phyloP scores from a whole-genome alignment of 805 yeast genomes.

The Saccharomycopsis malanga region DNA sequence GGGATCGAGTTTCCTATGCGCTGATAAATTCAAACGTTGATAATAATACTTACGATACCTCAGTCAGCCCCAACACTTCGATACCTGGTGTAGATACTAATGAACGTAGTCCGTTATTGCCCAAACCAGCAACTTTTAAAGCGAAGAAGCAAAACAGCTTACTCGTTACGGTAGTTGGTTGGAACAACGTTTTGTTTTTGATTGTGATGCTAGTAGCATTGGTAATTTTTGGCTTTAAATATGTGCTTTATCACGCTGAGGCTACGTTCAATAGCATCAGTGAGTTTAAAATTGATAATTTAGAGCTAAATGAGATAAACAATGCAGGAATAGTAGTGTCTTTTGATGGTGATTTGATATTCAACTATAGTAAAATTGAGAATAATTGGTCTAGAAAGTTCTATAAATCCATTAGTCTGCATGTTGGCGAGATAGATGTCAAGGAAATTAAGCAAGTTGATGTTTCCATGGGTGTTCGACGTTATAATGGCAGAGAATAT shows the following conservation, averaged over 20 bases:
- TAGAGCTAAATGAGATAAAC: constrained; percentile 7
- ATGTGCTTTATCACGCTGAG: neutral
- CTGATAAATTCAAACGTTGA: too few species aligned
- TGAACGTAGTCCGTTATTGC: neutral
- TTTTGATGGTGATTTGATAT: constrained; percentile 2
- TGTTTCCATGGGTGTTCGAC: neutral
- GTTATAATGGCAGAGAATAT: neutral
- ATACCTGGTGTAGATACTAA: neutral
- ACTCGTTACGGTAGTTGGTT: neutral
- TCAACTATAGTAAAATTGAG: constrained; percentile 4
- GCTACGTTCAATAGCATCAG: constrained; percentile 2
- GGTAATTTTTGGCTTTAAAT: neutral
- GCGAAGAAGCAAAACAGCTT: too few species aligned
- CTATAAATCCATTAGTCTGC: neutral
- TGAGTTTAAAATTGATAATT: constrained; percentile 1
- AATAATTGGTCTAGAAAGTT: neutral
- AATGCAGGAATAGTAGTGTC: constrained; percentile 2
- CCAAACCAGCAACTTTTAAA: neutral
- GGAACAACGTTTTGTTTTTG: neutral
- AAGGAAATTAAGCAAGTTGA: neutral
- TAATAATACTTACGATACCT: too few species aligned
- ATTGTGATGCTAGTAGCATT: neutral
- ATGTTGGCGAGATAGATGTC: neutral
- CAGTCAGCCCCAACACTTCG: neutral
- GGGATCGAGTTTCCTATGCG: too few species aligned